These are phyloP conservation scores for Lactifluus pinguis DNA, from an alignment of 768 basidiomycete genomes.

Conservation along the genomic window DNA sequence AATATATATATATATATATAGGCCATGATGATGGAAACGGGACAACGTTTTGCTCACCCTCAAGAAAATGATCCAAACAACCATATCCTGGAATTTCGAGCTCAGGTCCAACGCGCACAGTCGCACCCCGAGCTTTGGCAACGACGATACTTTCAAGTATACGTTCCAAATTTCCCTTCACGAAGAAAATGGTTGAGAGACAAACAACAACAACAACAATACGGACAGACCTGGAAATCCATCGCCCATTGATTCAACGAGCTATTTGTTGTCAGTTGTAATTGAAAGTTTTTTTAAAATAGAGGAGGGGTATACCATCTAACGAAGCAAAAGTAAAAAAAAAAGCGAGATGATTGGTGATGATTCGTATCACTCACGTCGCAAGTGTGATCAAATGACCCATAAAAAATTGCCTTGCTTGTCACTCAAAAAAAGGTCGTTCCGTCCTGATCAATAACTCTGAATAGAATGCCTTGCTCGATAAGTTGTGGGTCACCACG, in stretches of 20 bases:
- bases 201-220: background rate
- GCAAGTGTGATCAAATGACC: constrained; percentile 83
- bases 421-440: background rate
- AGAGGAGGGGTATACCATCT: constrained; percentile 16
- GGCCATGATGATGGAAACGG: too few species aligned
- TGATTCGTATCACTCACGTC: constrained; percentile 40
- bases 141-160: constrained; percentile 82
- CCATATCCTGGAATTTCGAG: constrained; percentile 97
- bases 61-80: constrained; percentile 94
- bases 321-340: background rate
- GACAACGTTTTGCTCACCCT: constrained; percentile 46
- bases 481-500: too few species aligned
- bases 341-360: constrained; percentile 22
- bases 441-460: background rate
- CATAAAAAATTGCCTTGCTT: constrained; percentile 27
- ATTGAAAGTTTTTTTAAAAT: background rate
- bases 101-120: constrained; percentile 90
- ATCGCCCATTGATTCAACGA: constrained; percentile 97
- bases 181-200: too few species aligned
- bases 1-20: background rate
- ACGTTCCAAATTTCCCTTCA: constrained; percentile 85
- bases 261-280: too few species aligned
- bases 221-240: constrained; percentile 71
- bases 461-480: too few species aligned
- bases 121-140: constrained; percentile 83